Evolutionary conservation across 2,329 filamentous ascomycete species (phyloP), one percentile per base, ranked within the genome.

Genomic region (Sclerotinia borealis): DNA sequence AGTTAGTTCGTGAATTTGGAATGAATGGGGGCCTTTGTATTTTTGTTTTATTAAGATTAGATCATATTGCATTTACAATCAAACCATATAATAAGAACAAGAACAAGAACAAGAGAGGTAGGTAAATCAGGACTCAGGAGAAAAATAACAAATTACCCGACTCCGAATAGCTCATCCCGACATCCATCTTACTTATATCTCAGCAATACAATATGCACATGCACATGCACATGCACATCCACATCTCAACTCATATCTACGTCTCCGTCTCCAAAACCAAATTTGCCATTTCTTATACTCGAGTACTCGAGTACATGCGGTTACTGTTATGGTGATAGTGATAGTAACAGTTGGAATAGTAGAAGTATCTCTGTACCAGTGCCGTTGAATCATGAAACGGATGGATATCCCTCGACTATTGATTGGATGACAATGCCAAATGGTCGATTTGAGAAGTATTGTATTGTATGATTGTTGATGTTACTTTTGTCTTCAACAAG

Each of bases 321-420:
- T 68, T 5, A 9, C 25, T 50, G 34, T 68, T 67, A 1, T 65
- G 7, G 7, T 51, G 5, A 17, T 66, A 69, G 7, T 51, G 5
- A 17, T 66, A 69, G 41, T 70, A 71, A n/a, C 65, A 67, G 19
- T 41, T n/a, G 2, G 67, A 67, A 36, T 69, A 69, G 27, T 67
- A 68, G 51, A 70, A 69, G 34, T 66, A n/a, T n/a, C n/a, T n/a
- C n/a, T n/a, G n/a, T n/a, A 68, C 17, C 66, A 66, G 0, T 58
- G 65, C 9, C 6, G 17, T 31, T 34, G 52, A 5, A 43, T 43
- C 1, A 3, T 11, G 7, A 15, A 31, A 41, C 10, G 19, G 1
- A n/a, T 27, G 31, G 51, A 9, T 13, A 9, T 15, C 7, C 34
- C 52, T 31, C 39, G 39, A 17, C 7, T 34, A n/a, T 22, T 22